These are phyloP conservation scores for Fusarium abutilonis DNA, from an alignment of 2,329 filamentous ascomycete genomes.

Conservation along the genomic window DNA sequence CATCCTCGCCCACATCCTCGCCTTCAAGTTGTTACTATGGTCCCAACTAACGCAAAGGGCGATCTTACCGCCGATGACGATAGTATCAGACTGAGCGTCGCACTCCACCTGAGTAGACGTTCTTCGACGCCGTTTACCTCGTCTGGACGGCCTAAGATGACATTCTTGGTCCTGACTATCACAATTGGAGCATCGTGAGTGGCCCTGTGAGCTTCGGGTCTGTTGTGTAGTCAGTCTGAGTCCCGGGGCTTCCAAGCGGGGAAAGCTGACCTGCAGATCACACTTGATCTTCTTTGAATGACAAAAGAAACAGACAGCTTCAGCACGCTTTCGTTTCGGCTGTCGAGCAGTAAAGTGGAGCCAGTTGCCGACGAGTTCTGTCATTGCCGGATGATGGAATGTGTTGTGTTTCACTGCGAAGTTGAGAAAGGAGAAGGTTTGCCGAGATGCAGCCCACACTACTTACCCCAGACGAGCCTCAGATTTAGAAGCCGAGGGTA, in stretches of 20 bases:
- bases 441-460: too few relatives aligned
- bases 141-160: conserved; percentile 45
- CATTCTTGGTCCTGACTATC: conserved; percentile 42
- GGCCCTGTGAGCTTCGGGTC: conserved; percentile 38
- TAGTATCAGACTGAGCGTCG: neutral
- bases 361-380: conserved; percentile 48
- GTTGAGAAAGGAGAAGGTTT: too few relatives aligned
- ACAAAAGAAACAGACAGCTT: conserved; percentile 44
- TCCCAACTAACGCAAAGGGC: too few relatives aligned
- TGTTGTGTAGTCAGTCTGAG: conserved; percentile 1
- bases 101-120: conserved; percentile 1
- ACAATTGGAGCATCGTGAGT: conserved; percentile 46
- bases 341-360: conserved; percentile 47
- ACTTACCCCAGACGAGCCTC: neutral
- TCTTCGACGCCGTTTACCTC: conserved; percentile 37
- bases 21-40: too few relatives aligned
- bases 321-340: conserved; percentile 48
- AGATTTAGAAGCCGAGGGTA: neutral
- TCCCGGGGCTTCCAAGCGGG: neutral
- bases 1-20: too few relatives aligned
- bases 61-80: neutral
- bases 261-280: conserved; percentile 43
- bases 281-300: conserved; percentile 52
- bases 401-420: too few relatives aligned
- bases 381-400: conserved; percentile 38